phyloP scores from a whole-genome alignment of 257 asterid genomes.

The Fraxinus pennsylvanica region DNA sequence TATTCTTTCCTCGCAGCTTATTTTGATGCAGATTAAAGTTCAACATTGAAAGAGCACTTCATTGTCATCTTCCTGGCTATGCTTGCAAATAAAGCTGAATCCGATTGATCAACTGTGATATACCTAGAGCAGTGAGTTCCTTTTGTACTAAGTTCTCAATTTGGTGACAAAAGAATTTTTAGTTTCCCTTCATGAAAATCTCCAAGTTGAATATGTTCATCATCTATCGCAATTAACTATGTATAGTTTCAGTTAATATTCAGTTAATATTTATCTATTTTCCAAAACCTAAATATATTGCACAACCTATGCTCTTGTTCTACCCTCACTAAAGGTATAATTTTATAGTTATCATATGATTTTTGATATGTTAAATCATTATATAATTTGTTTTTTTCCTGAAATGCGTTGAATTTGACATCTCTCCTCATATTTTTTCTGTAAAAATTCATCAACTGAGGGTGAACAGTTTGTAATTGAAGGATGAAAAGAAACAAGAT shows the following conservation, averaged over 20 bases:
- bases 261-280: conserved; percentile 6
- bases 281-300: conserved; percentile 14
- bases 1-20: background rate
- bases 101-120: conserved; percentile 27
- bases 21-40: conserved; percentile 19
- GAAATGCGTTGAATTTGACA: background rate
- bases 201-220: background rate
- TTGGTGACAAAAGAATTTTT: background rate
- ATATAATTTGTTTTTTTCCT: background rate
- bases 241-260: conserved; percentile 1
- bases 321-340: background rate
- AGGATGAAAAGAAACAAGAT: no score
- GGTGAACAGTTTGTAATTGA: no score
- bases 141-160: conserved; percentile 4
- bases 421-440: background rate
- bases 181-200: background rate
- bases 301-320: background rate
- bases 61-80: conserved; percentile 2
- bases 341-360: background rate
- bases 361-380: background rate
- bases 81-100: background rate
- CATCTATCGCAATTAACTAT: conserved; percentile 8
- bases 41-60: background rate
- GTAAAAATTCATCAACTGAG: background rate
- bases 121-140: conserved; percentile 35